These are phyloP conservation scores for Coemansia sp. DNA, from an alignment of 192 early-diverging fungal genomes.

Conservation along the genomic window DNA sequence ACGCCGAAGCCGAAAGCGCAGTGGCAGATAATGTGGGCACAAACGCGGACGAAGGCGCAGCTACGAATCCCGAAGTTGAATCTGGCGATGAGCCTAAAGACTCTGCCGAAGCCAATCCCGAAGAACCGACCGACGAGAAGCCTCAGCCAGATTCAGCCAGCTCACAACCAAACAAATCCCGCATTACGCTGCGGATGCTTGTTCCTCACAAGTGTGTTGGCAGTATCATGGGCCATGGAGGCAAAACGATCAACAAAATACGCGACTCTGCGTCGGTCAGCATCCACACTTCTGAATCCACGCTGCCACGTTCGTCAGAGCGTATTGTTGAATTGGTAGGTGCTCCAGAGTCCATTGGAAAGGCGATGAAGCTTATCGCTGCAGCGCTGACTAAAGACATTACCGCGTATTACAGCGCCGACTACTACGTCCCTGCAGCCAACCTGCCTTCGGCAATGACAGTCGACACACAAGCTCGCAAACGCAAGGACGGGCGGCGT, in stretches of 20 bases:
- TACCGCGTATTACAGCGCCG: slow-evolving; percentile 28
- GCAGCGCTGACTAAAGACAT: slow-evolving; percentile 41
- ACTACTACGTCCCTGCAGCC: slow-evolving; percentile 44
- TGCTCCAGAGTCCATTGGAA: slow-evolving; percentile 34
- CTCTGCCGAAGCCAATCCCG: not conserved
- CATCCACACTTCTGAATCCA: slow-evolving; percentile 48
- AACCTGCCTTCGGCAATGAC: slow-evolving; percentile 52
- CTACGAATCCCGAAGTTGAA: not conserved
- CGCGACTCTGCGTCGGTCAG: slow-evolving; percentile 31
- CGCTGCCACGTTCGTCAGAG: slow-evolving; percentile 39
- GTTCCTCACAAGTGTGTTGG: slow-evolving; percentile 53
- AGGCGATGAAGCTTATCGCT: slow-evolving; percentile 38
- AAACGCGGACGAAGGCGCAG: slow-evolving; percentile 1
- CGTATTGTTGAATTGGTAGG: slow-evolving; percentile 45
- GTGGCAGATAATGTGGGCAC: not conserved
- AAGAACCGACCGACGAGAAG: not conserved
- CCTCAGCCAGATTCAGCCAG: not conserved
- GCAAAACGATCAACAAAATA: slow-evolving; percentile 48
- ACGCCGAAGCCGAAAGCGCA: not conserved
- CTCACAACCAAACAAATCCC: not conserved
- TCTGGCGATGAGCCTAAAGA: not conserved
- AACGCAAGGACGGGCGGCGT: slow-evolving; percentile 32
- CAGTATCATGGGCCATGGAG: slow-evolving; percentile 54
- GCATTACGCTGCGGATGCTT: slow-evolving; percentile 36
- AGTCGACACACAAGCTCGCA: slow-evolving; percentile 40